A percentile compares a stretch with the other conserved stretches of the same genome.
Conservation (phyloP, 139 green algal species). For the Picochlorum sp. region DNA sequence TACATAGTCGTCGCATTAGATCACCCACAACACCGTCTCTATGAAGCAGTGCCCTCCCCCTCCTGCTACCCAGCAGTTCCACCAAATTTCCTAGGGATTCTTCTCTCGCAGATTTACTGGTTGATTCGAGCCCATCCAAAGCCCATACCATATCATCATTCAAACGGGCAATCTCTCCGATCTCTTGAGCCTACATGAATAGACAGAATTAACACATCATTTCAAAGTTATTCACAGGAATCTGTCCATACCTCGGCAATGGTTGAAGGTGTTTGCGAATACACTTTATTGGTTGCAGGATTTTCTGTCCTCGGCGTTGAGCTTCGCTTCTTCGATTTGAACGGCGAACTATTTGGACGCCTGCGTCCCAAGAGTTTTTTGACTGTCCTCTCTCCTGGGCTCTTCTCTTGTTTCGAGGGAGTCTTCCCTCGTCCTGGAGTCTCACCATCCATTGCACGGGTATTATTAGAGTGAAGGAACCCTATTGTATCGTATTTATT, state of each 20-base stretch:
- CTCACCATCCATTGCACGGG: too few relatives aligned
- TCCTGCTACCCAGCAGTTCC: constrained; percentile 15
- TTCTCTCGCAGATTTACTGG: background rate
- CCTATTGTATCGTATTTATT: too few relatives aligned
- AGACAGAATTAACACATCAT: constrained; percentile 59
- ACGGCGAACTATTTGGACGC: too few relatives aligned
- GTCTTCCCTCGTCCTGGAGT: too few relatives aligned
- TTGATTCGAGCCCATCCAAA: constrained; percentile 18
- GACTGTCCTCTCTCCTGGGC: too few relatives aligned
- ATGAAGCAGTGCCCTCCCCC: constrained; percentile 13
- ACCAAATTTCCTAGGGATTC: constrained; percentile 13
- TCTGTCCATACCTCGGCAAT: background rate
- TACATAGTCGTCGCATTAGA: constrained; percentile 1
- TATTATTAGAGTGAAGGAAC: too few relatives aligned
- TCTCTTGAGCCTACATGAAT: constrained; percentile 24
- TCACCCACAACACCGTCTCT: constrained; percentile 9
- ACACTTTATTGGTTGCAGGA: too few relatives aligned
- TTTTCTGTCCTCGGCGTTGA: too few relatives aligned
- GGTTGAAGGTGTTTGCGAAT: too few relatives aligned
- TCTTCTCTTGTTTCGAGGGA: too few relatives aligned
- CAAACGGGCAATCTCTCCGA: constrained; percentile 15
- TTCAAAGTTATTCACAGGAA: background rate
- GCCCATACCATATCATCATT: constrained; percentile 22
- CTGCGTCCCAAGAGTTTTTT: too few relatives aligned
- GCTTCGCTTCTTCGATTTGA: too few relatives aligned